Conservation (phyloP, 2,329 filamentous ascomycete genomes). For the Colletotrichum navitas region DNA sequence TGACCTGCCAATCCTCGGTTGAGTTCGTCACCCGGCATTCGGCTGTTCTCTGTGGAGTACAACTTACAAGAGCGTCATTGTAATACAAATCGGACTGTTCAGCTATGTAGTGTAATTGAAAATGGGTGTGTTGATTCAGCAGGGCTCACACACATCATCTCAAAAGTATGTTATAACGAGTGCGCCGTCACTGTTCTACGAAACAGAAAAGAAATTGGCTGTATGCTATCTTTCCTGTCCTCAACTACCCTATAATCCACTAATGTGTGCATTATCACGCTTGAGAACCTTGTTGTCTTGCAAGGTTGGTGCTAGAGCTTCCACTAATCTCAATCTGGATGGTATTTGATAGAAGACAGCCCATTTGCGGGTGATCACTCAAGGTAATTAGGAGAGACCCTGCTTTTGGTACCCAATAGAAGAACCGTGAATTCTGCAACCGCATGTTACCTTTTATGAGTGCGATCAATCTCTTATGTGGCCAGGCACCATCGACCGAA, state of each 20-base stretch:
- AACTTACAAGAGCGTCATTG: not conserved
- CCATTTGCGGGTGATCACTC: not conserved
- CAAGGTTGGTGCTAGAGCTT: not conserved
- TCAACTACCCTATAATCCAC: no score
- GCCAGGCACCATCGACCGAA: not conserved
- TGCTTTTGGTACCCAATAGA: not conserved
- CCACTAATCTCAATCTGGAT: not conserved
- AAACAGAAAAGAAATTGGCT: not conserved
- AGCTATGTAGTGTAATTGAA: not conserved
- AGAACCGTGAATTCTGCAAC: not conserved
- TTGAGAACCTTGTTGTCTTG: no score
- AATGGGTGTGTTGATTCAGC: not conserved
- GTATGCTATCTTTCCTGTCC: no score
- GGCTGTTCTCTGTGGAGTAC: not conserved
- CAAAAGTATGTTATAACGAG: not conserved
- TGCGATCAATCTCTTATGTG: not conserved
- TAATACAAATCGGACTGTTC: not conserved
- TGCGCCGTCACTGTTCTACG: not conserved
- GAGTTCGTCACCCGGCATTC: not conserved
- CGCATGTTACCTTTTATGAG: not conserved
- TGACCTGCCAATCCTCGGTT: not conserved
- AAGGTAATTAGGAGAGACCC: not conserved
- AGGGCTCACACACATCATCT: not conserved
- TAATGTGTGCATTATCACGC: no score
- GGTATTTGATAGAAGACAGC: not conserved